Conservation (phyloP, 495 filamentous ascomycete genomes). For the Lindgomyces ingoldianus region DNA sequence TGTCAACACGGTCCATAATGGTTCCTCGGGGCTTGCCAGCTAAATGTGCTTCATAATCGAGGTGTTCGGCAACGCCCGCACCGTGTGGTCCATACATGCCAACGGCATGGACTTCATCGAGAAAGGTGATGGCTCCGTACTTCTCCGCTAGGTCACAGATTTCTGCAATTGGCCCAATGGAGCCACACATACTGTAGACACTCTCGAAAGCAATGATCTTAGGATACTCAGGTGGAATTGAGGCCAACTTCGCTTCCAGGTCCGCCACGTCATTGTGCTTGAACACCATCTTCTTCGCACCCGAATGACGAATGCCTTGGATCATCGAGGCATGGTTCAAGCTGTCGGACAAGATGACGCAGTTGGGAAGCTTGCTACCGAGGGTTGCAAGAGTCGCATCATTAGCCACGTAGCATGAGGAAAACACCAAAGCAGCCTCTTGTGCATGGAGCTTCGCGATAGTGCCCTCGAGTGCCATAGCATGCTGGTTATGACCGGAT, state of each 20-base stretch:
- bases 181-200: constrained; percentile 99
- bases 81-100: constrained; percentile 98
- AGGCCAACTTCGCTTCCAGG: constrained; percentile 85
- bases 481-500: constrained; percentile 95
- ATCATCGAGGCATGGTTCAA: constrained; percentile 99
- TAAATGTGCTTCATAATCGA: constrained; percentile 82
- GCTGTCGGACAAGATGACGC: constrained; percentile 92
- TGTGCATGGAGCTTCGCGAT: constrained; percentile 90
- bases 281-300: constrained; percentile 95
- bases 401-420: constrained; percentile 96
- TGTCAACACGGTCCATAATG: constrained; percentile 92
- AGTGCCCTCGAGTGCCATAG: constrained; percentile 77
- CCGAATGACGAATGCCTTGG: constrained; percentile 96
- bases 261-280: constrained; percentile 94
- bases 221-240: constrained; percentile 76
- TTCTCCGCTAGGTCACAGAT: constrained; percentile 96
- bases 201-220: constrained; percentile 99
- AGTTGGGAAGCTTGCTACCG: constrained; percentile 92
- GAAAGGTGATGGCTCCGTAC: constrained; percentile 95
- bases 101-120: constrained; percentile 97
- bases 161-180: constrained; percentile 89
- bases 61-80: constrained; percentile 94
- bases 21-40: constrained; percentile 73
- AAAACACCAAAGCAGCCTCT: constrained; percentile 89
- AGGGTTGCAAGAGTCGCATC: constrained; percentile 96